These are phyloP conservation scores for Exophiala aquamarina DNA, from an alignment of 2,329 filamentous ascomycete species.

Conservation along the genomic window DNA sequence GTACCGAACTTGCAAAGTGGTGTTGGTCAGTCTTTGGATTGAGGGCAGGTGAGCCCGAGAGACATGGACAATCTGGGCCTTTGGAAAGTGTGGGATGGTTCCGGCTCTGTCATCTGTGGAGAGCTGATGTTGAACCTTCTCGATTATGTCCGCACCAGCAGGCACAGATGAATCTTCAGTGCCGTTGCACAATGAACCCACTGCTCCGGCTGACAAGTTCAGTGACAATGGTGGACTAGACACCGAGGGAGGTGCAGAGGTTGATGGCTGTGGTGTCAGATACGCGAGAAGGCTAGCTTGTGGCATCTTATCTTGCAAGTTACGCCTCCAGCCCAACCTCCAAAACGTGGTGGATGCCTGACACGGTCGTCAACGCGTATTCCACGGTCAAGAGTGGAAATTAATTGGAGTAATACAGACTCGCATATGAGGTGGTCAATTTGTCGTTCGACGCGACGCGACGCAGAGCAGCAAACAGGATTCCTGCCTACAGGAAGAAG, in stretches of 20 bases:
- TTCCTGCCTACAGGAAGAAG: no score
- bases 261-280: slow-evolving; percentile 18
- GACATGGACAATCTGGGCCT: slow-evolving; percentile 55
- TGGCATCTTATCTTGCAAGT: slow-evolving; percentile 15
- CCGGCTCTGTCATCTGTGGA: not conserved
- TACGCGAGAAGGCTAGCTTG: slow-evolving; percentile 21
- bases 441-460: no score
- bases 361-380: no score
- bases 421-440: no score
- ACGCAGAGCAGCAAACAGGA: no score
- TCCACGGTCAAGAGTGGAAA: no score
- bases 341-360: no score
- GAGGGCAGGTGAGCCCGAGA: slow-evolving; percentile 55
- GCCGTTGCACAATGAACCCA: not conserved
- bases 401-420: no score
- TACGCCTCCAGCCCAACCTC: not conserved
- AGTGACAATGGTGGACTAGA: no score
- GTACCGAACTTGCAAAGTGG: slow-evolving; percentile 63
- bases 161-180: not conserved
- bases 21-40: slow-evolving; percentile 57
- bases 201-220: no score
- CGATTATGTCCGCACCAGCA: not conserved
- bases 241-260: slow-evolving; percentile 21
- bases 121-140: not conserved
- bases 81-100: slow-evolving; percentile 38